Percentiles rank a stretch among this genome's conserved stretches.
Evolutionary conservation across 768 basidiomycete genomes (phyloP).

Genomic region (Chalciporus piperatus): DNA sequence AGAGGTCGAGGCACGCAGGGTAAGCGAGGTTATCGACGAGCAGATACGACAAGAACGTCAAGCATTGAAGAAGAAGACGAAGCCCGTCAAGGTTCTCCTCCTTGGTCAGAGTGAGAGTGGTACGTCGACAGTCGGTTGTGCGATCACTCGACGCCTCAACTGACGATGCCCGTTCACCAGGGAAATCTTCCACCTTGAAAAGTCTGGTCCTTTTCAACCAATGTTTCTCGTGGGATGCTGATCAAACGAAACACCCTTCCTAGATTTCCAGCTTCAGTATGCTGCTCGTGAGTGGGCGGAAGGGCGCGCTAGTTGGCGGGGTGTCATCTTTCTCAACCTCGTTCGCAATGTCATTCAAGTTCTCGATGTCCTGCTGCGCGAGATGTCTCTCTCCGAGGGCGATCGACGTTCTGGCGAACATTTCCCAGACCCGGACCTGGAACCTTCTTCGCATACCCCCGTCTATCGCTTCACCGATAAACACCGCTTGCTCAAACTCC

Average conservation of each 20-base stretch:
- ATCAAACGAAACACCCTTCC: not conserved
- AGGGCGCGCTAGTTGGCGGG: conserved; percentile 68
- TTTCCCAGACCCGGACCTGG: conserved; percentile 13
- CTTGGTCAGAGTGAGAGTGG: conserved; percentile 77
- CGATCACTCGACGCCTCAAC: conserved; percentile 1
- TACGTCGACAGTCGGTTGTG: conserved; percentile 14
- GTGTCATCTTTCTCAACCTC: conserved; percentile 78
- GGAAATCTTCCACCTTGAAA: conserved; percentile 78
- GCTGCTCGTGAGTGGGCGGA: conserved; percentile 67
- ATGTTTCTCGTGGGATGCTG: not conserved
- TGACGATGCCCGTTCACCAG: conserved; percentile 14
- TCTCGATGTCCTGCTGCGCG: conserved; percentile 53
- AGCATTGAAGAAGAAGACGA: conserved; percentile 57
- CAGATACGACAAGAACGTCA: conserved; percentile 60
- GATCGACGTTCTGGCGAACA: conserved; percentile 19
- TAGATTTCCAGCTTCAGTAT: conserved; percentile 76
- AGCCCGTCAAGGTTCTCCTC: conserved; percentile 70
- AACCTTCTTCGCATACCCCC: conserved; percentile 8
- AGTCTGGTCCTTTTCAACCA: conserved; percentile 40
- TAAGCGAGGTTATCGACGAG: conserved; percentile 77
- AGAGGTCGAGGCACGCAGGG: conserved; percentile 60
- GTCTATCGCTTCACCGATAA: conserved; percentile 53
- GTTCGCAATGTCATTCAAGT: conserved; percentile 68
- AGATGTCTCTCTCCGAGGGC: conserved; percentile 44
- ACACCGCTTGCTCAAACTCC: conserved; percentile 56